Percentiles rank a stretch among this genome's conserved stretches.
phyloP scores from a whole-genome alignment of 352 stramenopile genomes.

The Globisporangium mamillatum region DNA sequence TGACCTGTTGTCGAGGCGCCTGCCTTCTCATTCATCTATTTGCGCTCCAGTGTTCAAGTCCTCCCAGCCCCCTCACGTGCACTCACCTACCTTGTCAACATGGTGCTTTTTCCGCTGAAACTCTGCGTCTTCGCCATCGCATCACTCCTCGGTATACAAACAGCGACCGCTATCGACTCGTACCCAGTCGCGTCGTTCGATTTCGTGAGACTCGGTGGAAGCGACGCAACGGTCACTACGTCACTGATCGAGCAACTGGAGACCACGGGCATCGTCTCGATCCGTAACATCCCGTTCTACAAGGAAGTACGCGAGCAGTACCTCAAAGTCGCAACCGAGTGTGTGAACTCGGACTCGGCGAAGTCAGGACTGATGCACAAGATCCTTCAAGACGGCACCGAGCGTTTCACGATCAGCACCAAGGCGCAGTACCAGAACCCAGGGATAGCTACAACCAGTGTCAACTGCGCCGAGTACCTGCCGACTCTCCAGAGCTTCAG shows the following conservation, averaged over 20 bases:
- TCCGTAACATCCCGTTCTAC: conserved; percentile 23
- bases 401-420: conserved; percentile 26
- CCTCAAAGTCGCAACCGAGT: conserved; percentile 16
- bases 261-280: conserved; percentile 18
- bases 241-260: conserved; percentile 18
- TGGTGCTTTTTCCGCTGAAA: not conserved
- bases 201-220: not conserved
- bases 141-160: not conserved
- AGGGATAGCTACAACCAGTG: conserved; percentile 1
- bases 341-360: conserved; percentile 2
- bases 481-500: conserved; percentile 1
- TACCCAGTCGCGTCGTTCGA: not conserved
- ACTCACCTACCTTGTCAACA: not conserved
- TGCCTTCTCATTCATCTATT: not conserved
- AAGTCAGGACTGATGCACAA: conserved; percentile 12
- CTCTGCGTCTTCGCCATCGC: not conserved
- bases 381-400: conserved; percentile 20
- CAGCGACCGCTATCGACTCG: not conserved
- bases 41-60: not conserved
- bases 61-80: not conserved
- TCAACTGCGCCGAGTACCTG: conserved; percentile 17
- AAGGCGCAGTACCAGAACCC: conserved; percentile 20
- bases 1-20: not conserved
- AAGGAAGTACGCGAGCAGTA: conserved; percentile 12
- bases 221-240: not conserved